These are phyloP conservation scores for Terana coerulea DNA, from an alignment of 768 basidiomycete species.

Conservation along the genomic window DNA sequence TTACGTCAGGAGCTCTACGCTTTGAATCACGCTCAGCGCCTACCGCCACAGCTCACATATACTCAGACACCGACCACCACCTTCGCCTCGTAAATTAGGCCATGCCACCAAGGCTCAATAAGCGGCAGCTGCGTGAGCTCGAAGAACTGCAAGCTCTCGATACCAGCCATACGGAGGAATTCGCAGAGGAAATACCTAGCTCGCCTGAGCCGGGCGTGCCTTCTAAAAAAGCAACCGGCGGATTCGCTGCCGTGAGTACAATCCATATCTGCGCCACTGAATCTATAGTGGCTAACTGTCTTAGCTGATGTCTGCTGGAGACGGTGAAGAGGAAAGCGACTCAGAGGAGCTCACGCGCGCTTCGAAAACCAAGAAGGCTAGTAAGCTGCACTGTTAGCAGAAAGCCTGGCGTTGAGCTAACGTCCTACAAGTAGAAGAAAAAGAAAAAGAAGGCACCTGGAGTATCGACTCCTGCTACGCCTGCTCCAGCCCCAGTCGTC, in stretches of 20 bases:
- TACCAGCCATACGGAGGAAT: conserved; percentile 15
- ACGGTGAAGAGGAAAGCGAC: conserved; percentile 6
- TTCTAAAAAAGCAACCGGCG: conserved; percentile 17
- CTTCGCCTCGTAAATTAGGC: no score
- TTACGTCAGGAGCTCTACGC: no score
- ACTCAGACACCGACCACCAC: no score
- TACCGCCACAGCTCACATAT: no score
- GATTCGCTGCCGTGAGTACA: conserved; percentile 22
- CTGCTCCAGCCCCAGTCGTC: conserved; percentile 6
- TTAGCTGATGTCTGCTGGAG: neutral
- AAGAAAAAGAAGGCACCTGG: conserved; percentile 27
- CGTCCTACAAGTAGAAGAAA: conserved; percentile 18
- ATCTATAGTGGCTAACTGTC: neutral
- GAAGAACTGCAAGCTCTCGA: conserved; percentile 70
- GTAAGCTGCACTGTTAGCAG: conserved; percentile 13
- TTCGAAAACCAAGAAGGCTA: conserved; percentile 27
- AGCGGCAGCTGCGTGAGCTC: conserved; percentile 81
- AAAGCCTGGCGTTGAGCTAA: neutral
- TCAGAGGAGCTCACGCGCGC: conserved; percentile 4
- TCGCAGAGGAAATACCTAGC: neutral
- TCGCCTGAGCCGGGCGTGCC: conserved; percentile 27
- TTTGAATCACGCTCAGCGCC: no score
- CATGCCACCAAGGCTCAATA: conserved; percentile 79
- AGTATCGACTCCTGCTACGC: conserved; percentile 4
- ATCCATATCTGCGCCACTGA: neutral